Base-by-base conservation (phyloP, 1,139 yeast species). In the Meyerozyma smithsonii region DNA sequence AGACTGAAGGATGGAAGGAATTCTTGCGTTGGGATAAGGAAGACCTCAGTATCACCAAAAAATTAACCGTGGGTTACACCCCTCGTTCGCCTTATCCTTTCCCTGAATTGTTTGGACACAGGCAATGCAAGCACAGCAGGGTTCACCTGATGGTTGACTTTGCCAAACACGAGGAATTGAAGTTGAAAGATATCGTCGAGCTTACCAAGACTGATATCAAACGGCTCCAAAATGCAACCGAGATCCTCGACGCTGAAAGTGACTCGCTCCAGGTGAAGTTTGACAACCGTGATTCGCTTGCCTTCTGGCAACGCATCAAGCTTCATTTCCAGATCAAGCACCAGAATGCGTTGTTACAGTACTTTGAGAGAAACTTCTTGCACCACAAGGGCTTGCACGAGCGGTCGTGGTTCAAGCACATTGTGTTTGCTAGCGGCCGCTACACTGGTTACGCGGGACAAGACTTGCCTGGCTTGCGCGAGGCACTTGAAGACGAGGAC, bases 401-500 rank as follows among this genome's bases (percentile, higher is more conserved):
- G 28, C 74, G 96, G 54, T 66, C 74, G n/a, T 88, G 96, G 95
- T 89, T 83, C 66, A 86, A 82, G 62, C 96, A 89, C 61, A 73
- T 85, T 46, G 78, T 86, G 4, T 87, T 74, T 59, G 95, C 95
- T 3, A 81, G 92, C 39, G 95, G 95, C 4, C 70, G 94, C 54
- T 81, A 72, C 59, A 84, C 95, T 2, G 96, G 96, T 1, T 88
- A 88, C 53, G 84, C 86, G 16, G 95, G 95, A 1, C 89, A 84
- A 51, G 76, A 81, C 15, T 71, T 84, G 46, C 96, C 96, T 1
- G 92, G 90, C 1, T 66, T 88, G 42, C 74, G 76, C 30, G 96
- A 88, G 58, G 87, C 95, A 0, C 60, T 85, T 37, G 95, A 87
- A 56, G 95, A 86, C 54, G 52, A 57, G 0, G 81, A 84, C 48